A percentile compares a stretch with the other conserved stretches of the same genome.
These are phyloP conservation scores for Coemansia sp. DNA, from an alignment of 192 early-diverging fungal species.

Conservation along the genomic window DNA sequence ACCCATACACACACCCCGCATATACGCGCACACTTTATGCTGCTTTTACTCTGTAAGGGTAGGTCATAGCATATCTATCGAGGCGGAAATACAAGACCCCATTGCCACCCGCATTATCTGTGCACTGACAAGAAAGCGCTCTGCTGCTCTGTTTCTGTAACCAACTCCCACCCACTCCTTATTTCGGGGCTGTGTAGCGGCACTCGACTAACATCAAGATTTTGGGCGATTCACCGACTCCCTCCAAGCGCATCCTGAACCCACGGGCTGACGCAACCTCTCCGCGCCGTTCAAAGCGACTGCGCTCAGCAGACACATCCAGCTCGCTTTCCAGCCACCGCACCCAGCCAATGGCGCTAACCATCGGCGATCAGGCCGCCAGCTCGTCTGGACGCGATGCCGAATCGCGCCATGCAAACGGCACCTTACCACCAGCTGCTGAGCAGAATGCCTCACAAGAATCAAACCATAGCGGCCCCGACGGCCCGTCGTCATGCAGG, in stretches of 20 bases:
- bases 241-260: conserved; percentile 45
- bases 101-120: too few species aligned
- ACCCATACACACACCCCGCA: too few species aligned
- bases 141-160: too few species aligned
- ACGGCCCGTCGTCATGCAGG: too few species aligned
- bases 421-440: neutral
- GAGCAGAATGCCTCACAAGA: too few species aligned
- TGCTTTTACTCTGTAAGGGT: conserved; percentile 21
- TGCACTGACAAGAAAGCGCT: too few species aligned
- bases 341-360: conserved; percentile 2
- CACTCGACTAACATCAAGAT: conserved; percentile 14
- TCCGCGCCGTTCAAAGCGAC: conserved; percentile 28
- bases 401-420: neutral
- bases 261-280: conserved; percentile 14
- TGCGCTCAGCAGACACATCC: conserved; percentile 13
- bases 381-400: too few species aligned
- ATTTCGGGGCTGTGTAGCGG: too few species aligned
- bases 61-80: neutral
- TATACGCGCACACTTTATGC: conserved; percentile 13
- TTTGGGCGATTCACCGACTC: conserved; percentile 40
- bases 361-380: neutral
- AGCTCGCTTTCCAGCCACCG: neutral
- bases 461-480: too few species aligned
- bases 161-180: too few species aligned
- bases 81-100: too few species aligned